Evolutionary conservation across 108 stramenopile genomes (phyloP).

Genomic region (Discostella stelligeroides): DNA sequence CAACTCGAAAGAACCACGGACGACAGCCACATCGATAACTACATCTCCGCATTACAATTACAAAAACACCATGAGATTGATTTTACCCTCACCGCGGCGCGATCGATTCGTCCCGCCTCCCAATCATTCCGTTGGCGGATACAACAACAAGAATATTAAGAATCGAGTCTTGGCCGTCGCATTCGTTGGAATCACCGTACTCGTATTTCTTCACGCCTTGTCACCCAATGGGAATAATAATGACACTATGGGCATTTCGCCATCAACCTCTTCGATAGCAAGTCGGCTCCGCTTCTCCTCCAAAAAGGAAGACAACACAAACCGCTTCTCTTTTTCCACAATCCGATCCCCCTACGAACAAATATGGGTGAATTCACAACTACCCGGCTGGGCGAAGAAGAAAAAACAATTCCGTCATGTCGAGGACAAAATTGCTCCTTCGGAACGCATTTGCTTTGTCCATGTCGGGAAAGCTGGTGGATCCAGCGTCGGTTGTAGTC

Average conservation of each 20-base stretch:
- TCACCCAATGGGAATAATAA: not conserved
- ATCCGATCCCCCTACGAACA: slow-evolving; percentile 36
- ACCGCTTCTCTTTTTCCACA: slow-evolving; percentile 1
- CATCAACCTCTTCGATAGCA: too few species aligned
- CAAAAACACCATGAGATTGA: not conserved
- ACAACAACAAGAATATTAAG: too few species aligned
- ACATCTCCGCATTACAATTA: not conserved
- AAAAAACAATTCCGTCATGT: slow-evolving; percentile 5
- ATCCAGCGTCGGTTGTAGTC: slow-evolving; percentile 29
- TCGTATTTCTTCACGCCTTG: too few species aligned
- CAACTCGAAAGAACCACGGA: not conserved
- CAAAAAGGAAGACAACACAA: not conserved
- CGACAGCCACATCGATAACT: not conserved
- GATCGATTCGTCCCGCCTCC: too few species aligned
- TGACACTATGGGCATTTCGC: too few species aligned
- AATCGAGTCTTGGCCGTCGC: too few species aligned
- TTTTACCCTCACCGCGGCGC: not conserved
- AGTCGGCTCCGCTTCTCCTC: not conserved
- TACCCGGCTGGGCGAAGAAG: slow-evolving; percentile 40
- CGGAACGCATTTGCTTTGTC: slow-evolving; percentile 16
- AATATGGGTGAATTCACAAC: slow-evolving; percentile 26
- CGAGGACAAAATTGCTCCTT: slow-evolving; percentile 18
- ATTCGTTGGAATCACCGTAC: too few species aligned
- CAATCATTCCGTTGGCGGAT: too few species aligned
- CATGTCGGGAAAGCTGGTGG: slow-evolving; percentile 42